Evolutionary conservation across 192 early-diverging fungal genomes (phyloP).

Genomic region (Linderina pennispora): DNA sequence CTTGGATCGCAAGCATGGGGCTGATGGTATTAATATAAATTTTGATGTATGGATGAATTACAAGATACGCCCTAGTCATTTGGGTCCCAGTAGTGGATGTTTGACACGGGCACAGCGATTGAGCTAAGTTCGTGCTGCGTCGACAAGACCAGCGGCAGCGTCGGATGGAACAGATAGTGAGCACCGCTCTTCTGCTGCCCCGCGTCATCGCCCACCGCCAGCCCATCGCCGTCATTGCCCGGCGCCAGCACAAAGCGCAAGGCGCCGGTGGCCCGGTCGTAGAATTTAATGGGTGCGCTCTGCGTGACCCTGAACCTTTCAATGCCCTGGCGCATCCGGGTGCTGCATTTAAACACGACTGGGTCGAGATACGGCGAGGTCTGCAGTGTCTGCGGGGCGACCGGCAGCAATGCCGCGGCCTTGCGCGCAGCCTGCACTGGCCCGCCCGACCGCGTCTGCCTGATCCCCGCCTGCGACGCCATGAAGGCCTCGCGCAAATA

Average conservation of each 20-base stretch:
- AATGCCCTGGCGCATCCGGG: constrained; percentile 33
- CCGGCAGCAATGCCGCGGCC: constrained; percentile 27
- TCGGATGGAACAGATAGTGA: constrained; percentile 35
- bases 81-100: constrained; percentile 43
- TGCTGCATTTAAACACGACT: constrained; percentile 32
- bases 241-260: constrained; percentile 38
- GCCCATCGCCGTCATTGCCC: neutral
- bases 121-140: constrained; percentile 23
- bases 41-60: no score
- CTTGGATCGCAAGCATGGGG: no score
- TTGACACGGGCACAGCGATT: constrained; percentile 11
- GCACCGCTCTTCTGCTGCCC: neutral
- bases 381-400: constrained; percentile 36
- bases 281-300: constrained; percentile 33
- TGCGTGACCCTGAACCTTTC: constrained; percentile 28
- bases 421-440: constrained; percentile 39
- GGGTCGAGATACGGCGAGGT: constrained; percentile 38
- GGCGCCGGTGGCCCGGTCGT: constrained; percentile 21
- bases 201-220: neutral
- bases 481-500: constrained; percentile 35
- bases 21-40: no score
- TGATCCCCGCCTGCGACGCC: constrained; percentile 24
- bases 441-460: constrained; percentile 33
- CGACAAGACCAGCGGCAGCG: constrained; percentile 30
- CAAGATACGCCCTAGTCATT: no score